A percentile compares a stretch with the other conserved stretches of the same genome.
phyloP scores from a whole-genome alignment of 306 rosid species.

The Notholithocarpus densiflorus region DNA sequence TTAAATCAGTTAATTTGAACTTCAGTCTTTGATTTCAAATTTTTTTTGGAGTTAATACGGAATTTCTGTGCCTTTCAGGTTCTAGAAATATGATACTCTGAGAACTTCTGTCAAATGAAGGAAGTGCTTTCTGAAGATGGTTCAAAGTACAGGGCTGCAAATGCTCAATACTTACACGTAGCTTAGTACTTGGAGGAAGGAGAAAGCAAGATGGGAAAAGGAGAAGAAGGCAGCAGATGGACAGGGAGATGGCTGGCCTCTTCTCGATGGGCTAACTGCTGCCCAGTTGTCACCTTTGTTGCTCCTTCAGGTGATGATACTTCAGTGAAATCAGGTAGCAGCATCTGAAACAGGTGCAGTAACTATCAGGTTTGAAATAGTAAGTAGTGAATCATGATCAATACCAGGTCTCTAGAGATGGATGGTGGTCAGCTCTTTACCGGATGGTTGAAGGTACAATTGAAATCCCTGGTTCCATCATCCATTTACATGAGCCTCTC shows the following conservation, averaged over 20 bases:
- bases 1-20: not conserved
- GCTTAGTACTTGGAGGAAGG: constrained; percentile 45
- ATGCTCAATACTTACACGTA: constrained; percentile 63
- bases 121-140: constrained; percentile 71
- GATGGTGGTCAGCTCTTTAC: constrained; percentile 82
- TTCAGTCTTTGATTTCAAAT: constrained; percentile 9
- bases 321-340: too few relatives aligned
- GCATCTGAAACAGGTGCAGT: too few relatives aligned
- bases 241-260: constrained; percentile 40
- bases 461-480: constrained; percentile 12
- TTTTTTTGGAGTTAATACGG: not conserved
- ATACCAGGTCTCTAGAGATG: constrained; percentile 53
- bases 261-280: constrained; percentile 54
- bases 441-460: constrained; percentile 79
- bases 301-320: too few relatives aligned
- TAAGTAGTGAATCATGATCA: too few relatives aligned
- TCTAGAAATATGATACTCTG: constrained; percentile 60
- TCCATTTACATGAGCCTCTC: not conserved
- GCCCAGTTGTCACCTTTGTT: too few relatives aligned
- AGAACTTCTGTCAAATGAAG: constrained; percentile 53
- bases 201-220: constrained; percentile 14
- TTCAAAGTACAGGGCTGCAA: constrained; percentile 76
- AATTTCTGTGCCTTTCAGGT: constrained; percentile 39
- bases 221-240: constrained; percentile 19
- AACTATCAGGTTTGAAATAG: too few relatives aligned